Evolutionary conservation across 176 grass and related monocot species (phyloP).

Genomic region (Triticum turgidum): DNA sequence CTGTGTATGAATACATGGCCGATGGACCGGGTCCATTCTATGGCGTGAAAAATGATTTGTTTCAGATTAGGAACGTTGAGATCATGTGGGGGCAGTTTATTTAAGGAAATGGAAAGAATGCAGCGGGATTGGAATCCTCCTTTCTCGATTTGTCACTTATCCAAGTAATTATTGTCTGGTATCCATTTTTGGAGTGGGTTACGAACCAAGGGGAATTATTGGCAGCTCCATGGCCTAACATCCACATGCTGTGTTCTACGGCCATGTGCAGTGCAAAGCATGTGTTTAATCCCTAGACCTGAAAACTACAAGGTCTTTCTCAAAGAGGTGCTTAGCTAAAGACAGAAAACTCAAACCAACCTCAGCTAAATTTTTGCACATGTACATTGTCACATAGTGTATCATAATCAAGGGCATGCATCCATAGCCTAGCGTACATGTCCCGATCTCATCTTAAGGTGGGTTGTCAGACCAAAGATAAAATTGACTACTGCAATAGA

Average conservation of each 20-base stretch:
- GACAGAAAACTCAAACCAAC: no score
- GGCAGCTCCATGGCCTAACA: background rate
- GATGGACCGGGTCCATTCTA: background rate
- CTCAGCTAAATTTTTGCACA: no score
- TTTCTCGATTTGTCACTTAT: constrained; percentile 9
- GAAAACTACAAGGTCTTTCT: constrained; percentile 7
- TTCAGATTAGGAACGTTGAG: constrained; percentile 11
- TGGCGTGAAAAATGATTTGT: background rate
- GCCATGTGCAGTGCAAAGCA: background rate
- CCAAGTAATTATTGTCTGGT: constrained; percentile 11
- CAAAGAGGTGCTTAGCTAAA: background rate
- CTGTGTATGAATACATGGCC: background rate
- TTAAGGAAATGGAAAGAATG: background rate
- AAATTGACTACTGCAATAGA: no score
- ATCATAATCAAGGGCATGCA: no score
- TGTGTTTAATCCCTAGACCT: constrained; percentile 33
- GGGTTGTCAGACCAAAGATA: no score
- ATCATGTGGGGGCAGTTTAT: constrained; percentile 10
- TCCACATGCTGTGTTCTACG: constrained; percentile 4
- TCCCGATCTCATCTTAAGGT: no score
- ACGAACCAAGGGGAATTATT: background rate
- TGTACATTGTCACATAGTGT: no score
- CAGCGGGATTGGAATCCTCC: background rate
- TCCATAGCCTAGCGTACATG: no score
- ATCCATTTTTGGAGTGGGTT: constrained; percentile 1